Evolutionary conservation across 768 basidiomycete species (phyloP).

Genomic region (Boletus sp.): DNA sequence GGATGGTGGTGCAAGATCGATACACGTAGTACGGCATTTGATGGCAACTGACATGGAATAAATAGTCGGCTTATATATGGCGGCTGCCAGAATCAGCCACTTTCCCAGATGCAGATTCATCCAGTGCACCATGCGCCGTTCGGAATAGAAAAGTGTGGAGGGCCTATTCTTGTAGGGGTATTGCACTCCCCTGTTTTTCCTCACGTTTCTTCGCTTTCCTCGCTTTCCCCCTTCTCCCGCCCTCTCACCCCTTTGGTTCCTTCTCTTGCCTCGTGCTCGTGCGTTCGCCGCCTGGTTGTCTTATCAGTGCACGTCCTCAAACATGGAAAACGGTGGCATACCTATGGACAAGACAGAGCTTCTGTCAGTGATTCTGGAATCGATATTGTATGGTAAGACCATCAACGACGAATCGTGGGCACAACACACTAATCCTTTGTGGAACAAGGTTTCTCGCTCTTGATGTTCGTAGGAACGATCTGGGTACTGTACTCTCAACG

Average conservation of each 20-base stretch:
- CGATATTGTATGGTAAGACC: conserved; percentile 11
- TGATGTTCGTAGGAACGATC: conserved; percentile 34
- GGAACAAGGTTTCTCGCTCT: conserved; percentile 29
- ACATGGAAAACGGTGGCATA: neutral
- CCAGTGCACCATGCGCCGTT: neutral
- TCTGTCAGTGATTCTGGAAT: conserved; percentile 6
- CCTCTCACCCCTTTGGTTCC: neutral
- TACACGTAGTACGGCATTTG: too few relatives aligned
- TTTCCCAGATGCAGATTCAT: neutral
- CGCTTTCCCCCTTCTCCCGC: neutral
- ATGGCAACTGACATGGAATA: neutral
- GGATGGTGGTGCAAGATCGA: too few relatives aligned
- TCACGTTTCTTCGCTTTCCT: neutral
- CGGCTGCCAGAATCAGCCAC: neutral
- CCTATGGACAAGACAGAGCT: neutral
- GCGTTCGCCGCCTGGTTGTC: neutral
- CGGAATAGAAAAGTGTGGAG: neutral
- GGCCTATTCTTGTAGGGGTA: neutral
- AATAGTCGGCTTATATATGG: neutral
- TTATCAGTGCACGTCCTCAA: too few relatives aligned
- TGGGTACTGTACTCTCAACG: conserved; percentile 19
- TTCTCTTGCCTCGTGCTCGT: neutral
- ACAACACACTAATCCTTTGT: neutral
- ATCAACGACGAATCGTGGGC: neutral
- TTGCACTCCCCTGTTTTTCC: neutral